These are phyloP conservation scores for Glycine soja DNA, from an alignment of 306 rosid species.

Conservation along the genomic window DNA sequence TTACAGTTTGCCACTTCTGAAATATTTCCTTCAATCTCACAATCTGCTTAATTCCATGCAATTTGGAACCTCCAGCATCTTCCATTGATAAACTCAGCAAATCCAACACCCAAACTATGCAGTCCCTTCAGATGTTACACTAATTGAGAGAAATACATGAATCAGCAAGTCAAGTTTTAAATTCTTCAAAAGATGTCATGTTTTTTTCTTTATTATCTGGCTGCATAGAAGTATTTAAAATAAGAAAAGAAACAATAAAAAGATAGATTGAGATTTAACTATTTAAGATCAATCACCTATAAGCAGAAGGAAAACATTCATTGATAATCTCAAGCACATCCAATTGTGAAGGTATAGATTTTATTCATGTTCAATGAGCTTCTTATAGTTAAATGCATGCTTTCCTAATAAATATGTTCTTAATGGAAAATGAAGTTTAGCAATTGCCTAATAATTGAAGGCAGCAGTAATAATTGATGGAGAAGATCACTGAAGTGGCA, in stretches of 20 bases:
- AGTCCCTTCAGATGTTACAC: constrained; percentile 53
- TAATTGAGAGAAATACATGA: constrained; percentile 9
- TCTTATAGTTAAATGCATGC: not conserved
- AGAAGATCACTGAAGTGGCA: not conserved
- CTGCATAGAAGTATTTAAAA: not conserved
- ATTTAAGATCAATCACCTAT: constrained; percentile 20
- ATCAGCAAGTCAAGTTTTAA: constrained; percentile 13
- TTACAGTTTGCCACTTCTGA: constrained; percentile 76
- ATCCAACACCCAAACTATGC: constrained; percentile 31
- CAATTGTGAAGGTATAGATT: not conserved
- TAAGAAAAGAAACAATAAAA: not conserved
- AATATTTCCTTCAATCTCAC: constrained; percentile 73
- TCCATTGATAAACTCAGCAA: constrained; percentile 61
- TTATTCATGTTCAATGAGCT: not conserved
- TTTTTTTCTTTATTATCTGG: not conserved
- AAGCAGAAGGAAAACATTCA: constrained; percentile 21
- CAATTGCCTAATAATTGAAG: not conserved
- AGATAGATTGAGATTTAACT: not conserved
- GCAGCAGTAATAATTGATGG: not conserved
- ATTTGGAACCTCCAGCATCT: constrained; percentile 63
- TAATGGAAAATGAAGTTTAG: not conserved
- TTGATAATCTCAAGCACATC: not conserved
- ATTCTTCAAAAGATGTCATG: constrained; percentile 9
- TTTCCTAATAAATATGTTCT: not conserved
- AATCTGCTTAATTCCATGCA: constrained; percentile 67